Evolutionary conservation across 768 basidiomycete genomes (phyloP).

Genomic region (Suillus discolor): DNA sequence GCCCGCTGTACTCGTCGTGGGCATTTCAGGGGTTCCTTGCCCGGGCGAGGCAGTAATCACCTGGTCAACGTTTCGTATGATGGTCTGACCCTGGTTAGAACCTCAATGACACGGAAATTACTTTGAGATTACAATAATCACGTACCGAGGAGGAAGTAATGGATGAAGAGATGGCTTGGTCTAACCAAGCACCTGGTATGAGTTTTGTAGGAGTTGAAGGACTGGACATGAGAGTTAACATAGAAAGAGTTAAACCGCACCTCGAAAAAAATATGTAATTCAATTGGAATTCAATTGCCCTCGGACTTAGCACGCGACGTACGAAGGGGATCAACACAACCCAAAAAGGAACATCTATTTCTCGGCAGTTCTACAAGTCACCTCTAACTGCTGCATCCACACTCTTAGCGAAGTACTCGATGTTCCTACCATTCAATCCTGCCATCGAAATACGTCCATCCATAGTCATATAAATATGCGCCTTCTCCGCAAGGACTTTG

Average conservation of each 20-base stretch:
- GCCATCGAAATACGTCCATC: slow-evolving; percentile 96
- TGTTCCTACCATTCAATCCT: slow-evolving; percentile 80
- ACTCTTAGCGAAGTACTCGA: slow-evolving; percentile 88
- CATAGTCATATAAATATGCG: slow-evolving; percentile 92
- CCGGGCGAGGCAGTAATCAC: neutral
- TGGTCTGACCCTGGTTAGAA: neutral
- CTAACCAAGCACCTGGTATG: slow-evolving; percentile 29
- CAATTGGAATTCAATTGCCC: slow-evolving; percentile 6
- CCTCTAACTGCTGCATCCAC: slow-evolving; percentile 84
- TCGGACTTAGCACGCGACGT: slow-evolving; percentile 19
- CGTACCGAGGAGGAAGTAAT: neutral
- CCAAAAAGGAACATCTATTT: slow-evolving; percentile 25
- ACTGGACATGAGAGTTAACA: slow-evolving; percentile 19
- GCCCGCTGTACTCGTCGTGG: neutral
- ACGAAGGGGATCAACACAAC: slow-evolving; percentile 19
- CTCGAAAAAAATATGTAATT: neutral
- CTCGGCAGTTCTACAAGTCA: slow-evolving; percentile 50
- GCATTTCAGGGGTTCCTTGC: neutral
- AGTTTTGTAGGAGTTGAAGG: slow-evolving; percentile 17
- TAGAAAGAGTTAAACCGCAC: slow-evolving; percentile 7
- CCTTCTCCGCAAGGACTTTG: slow-evolving; percentile 80
- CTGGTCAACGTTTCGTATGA: neutral
- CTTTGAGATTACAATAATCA: neutral
- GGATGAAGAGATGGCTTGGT: neutral
- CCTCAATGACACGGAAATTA: neutral